Percentiles rank a stretch among this genome's conserved stretches.
These are phyloP conservation scores for Citropsis articulata DNA, from an alignment of 345 rosid species.

Conservation along the genomic window DNA sequence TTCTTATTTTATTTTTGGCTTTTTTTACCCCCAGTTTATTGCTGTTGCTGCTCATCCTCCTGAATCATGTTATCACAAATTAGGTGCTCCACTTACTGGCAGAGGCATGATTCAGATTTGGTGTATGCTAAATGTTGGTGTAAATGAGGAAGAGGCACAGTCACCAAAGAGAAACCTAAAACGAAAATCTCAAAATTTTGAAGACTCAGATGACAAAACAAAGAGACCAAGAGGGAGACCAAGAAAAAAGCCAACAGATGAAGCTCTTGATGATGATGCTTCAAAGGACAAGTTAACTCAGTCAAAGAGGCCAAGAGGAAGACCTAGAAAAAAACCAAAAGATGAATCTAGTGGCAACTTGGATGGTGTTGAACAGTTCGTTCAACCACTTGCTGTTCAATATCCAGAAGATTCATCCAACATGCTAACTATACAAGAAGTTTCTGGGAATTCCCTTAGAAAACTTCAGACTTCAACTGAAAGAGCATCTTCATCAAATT, in stretches of 20 bases:
- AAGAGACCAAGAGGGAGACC: constrained; percentile 51
- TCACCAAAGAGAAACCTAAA: constrained; percentile 25
- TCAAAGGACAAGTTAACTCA: constrained; percentile 6
- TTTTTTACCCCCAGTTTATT: constrained; percentile 51
- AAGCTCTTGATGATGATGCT: constrained; percentile 19
- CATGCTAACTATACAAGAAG: constrained; percentile 29
- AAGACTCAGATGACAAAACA: constrained; percentile 19
- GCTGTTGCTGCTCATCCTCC: constrained; percentile 94
- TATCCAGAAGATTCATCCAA: constrained; percentile 44
- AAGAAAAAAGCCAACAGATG: constrained; percentile 32
- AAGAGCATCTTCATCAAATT: constrained; percentile 13
- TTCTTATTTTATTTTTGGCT: background rate
- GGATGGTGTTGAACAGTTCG: constrained; percentile 28
- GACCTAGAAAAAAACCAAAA: constrained; percentile 47
- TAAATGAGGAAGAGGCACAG: constrained; percentile 27
- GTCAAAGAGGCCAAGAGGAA: constrained; percentile 41
- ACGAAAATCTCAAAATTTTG: constrained; percentile 11
- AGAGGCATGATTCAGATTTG: constrained; percentile 89
- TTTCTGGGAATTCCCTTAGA: constrained; percentile 22
- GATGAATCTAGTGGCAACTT: constrained; percentile 30
- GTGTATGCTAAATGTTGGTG: constrained; percentile 53
- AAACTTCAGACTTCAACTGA: constrained; percentile 17
- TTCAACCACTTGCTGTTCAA: constrained; percentile 48
- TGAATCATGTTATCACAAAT: constrained; percentile 69
- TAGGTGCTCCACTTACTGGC: constrained; percentile 66